Base-by-base conservation (phyloP, 2,329 filamentous ascomycete species). In the Coniella lustricola region DNA sequence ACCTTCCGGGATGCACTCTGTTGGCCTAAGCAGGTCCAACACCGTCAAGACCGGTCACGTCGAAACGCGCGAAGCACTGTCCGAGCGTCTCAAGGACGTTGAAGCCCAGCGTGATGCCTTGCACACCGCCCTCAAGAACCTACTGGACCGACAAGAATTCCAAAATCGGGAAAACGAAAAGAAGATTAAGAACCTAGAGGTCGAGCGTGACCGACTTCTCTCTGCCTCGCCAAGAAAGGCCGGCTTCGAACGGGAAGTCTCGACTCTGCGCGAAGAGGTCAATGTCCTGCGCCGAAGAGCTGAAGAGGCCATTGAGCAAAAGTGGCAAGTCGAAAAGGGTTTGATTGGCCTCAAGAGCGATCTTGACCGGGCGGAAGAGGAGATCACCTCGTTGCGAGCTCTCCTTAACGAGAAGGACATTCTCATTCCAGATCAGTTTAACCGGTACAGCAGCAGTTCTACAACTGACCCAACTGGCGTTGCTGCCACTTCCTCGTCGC, bases 281-380 rank as follows among this genome's bases (percentile, higher is more conserved):
- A 87, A 86, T 44, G 78, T 85, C 14, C 75, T 98, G 49, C 83
- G 93, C 37, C 84, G 84, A 53, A 82, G 93, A 46, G 91, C 91
- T 25, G 91, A 98, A 59, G 91, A 97, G 55, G 91, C 91, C 14
- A 77, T 97, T 13, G 89, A 95, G 61, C 87, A 95, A 60, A 97
- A 97, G 67, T 97, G 88, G 84, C 86, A 94, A 62, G 91, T 90
- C 53, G 91, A 96, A 67, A 94, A 94, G 68, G 89, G 89, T 16
- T 72, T 97, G 2, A 78, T 81, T 45, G 89, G 90, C 48, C 71
- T 97, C 49, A 95, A 95, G 70, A 96, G 95, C 86, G 91, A 97
- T 62, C 79, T 98, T 36, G 93, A 97, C 66, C 87, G 90, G 54
- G 90, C 93, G 21, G 89, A 96, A 65, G 87, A 93, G 63, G 93